Percentiles rank a stretch among this genome's conserved stretches.
Evolutionary conservation across 352 stramenopile genomes (phyloP).

Genomic region (Thalassiosira ordinaria): DNA sequence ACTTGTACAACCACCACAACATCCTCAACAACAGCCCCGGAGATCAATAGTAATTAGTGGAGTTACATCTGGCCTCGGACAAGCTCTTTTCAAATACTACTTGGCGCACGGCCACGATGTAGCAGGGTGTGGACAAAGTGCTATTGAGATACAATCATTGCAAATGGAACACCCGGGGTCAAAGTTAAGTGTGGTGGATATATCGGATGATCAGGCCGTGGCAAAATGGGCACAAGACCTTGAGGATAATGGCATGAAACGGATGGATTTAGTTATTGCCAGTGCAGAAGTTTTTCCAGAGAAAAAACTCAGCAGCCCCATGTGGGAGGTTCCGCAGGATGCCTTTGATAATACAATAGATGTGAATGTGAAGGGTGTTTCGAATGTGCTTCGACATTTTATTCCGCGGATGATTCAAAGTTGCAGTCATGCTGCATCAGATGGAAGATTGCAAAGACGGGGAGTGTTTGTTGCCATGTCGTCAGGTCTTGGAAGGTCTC

Average conservation of each 20-base stretch:
- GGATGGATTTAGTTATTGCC: slow-evolving; percentile 35
- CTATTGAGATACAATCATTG: slow-evolving; percentile 11
- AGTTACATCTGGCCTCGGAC: slow-evolving; percentile 24
- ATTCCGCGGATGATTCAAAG: slow-evolving; percentile 34
- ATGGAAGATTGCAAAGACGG: not conserved
- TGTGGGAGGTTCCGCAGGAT: slow-evolving; percentile 31
- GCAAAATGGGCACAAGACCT: slow-evolving; percentile 10
- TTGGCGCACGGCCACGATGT: slow-evolving; percentile 31
- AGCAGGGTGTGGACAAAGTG: slow-evolving; percentile 16
- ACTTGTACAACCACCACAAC: slow-evolving; percentile 5
- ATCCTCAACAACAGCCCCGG: not conserved
- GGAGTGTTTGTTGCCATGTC: slow-evolving; percentile 40
- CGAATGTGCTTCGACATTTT: slow-evolving; percentile 41
- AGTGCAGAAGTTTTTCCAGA: slow-evolving; percentile 21
- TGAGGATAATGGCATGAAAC: not conserved
- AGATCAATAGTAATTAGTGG: slow-evolving; percentile 45
- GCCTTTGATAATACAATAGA: slow-evolving; percentile 43
- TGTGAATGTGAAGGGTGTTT: slow-evolving; percentile 35
- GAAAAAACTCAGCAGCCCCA: not conserved
- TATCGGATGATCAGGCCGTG: slow-evolving; percentile 9
- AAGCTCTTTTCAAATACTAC: slow-evolving; percentile 28
- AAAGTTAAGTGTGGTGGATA: slow-evolving; percentile 28
- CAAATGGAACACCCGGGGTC: slow-evolving; percentile 10
- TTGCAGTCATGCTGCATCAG: not conserved
- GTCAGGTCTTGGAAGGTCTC: slow-evolving; percentile 12